These are phyloP conservation scores for Anacardium occidentale DNA, from an alignment of 345 rosid species.

Conservation along the genomic window DNA sequence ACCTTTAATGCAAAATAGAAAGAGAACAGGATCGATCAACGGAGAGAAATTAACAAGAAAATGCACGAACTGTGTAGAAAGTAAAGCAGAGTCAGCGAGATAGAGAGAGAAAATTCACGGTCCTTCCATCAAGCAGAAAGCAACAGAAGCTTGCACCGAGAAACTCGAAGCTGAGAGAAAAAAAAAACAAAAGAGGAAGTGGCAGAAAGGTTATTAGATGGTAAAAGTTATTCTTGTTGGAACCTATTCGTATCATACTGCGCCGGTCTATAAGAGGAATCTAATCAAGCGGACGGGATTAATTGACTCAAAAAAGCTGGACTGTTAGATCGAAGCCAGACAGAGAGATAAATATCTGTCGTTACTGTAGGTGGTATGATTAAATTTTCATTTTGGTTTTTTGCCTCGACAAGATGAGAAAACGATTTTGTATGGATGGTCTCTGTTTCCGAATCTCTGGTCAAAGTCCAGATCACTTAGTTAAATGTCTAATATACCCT, in stretches of 20 bases:
- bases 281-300: conserved; percentile 36
- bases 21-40: conserved; percentile 19
- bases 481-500: conserved; percentile 12
- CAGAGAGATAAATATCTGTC: conserved; percentile 36
- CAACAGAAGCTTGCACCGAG: conserved; percentile 48
- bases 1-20: conserved; percentile 20
- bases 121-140: conserved; percentile 62
- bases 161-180: conserved; percentile 18
- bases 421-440: conserved; percentile 14
- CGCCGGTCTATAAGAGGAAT: conserved; percentile 20
- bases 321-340: conserved; percentile 31
- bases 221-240: conserved; percentile 19
- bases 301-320: conserved; percentile 9
- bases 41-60: conserved; percentile 16
- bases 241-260: conserved; percentile 20
- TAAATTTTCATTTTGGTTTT: conserved; percentile 18
- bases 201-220: conserved; percentile 30
- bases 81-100: conserved; percentile 22
- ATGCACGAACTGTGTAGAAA: conserved; percentile 31
- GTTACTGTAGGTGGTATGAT: conserved; percentile 38
- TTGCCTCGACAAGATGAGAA: conserved; percentile 11
- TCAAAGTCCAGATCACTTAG: neutral
- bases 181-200: conserved; percentile 5
- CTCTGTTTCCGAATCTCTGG: conserved; percentile 24
- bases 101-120: conserved; percentile 34